Base-by-base conservation (phyloP, 106 monocot genomes). In the Platanthera zijinensis region DNA sequence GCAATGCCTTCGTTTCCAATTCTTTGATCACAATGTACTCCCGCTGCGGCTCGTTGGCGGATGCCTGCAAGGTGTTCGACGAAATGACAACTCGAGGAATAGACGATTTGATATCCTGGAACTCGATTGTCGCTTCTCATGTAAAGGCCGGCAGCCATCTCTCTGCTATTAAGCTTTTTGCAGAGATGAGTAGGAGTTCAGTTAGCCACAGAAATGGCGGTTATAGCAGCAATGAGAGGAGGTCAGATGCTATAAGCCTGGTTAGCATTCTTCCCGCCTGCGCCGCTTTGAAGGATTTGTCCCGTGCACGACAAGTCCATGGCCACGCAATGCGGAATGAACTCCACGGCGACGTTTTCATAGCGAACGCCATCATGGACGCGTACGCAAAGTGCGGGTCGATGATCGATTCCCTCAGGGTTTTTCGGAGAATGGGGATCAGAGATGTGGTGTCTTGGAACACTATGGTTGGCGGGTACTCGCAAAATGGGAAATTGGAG, bases 201-300 rank as follows among this genome's bases (percentile, higher is more conserved):
- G 48, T 18, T 2, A 57, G 32, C 48, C 39, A 80, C 7, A 72
- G 39, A 39, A 0, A 25, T 25, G 25, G 1, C 39, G 2, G 39
- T 39, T 1, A 39, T 39, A 45, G 61, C 56, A 15, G 51, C 48
- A 73, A 32, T 14, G 50, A 54, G 9, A 17, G 14, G 45, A 76
- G 81, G 70, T 84, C 90, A 12, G 92, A 95, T 75, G 82, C 85
- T 10, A 86, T 95, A 49, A 90, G 92, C 80, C 81, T 95, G 71
- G 92, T 92, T 15, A 95, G 84, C 69, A 66, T 95, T 14, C 92
- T 95, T 30, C 92, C 92, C 10, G 95, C 95, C 73, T 95, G 95
- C 76, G 90, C 88, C 57, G 83, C 90, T 50, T 70, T 89, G 0
- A 77, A 64, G 30, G 83, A 82, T 10, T 76, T 67, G 6, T 32